Conservation (phyloP, 2,329 filamentous ascomycete genomes). For the Penicillium sp. region DNA sequence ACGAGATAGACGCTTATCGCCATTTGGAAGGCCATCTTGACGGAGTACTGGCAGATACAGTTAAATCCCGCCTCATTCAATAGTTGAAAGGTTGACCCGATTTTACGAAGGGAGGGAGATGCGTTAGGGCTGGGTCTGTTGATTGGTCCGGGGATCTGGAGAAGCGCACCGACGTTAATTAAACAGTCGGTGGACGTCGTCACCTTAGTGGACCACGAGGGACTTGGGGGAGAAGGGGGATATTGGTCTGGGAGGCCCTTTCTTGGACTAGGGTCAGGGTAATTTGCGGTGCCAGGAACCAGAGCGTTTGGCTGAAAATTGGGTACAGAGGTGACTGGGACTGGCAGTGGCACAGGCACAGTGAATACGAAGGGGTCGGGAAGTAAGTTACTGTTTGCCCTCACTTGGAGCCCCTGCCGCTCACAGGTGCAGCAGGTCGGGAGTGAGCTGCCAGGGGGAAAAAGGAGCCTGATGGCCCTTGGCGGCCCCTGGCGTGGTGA, state of each 20-base stretch:
- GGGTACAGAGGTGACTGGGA: neutral
- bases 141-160: constrained; percentile 9
- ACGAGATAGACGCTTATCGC: constrained; percentile 10
- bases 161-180: constrained; percentile 11
- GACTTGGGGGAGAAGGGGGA: neutral
- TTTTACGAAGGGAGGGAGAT: neutral
- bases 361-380: neutral
- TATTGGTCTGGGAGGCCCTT: neutral
- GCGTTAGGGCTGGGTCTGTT: neutral
- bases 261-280: neutral
- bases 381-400: neutral
- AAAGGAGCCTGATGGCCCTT: neutral
- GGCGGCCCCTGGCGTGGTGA: neutral
- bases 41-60: neutral
- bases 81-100: neutral
- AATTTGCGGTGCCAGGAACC: neutral
- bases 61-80: neutral
- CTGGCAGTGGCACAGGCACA: no score
- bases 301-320: neutral
- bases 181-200: constrained; percentile 11
- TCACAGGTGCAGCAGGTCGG: neutral
- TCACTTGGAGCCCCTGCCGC: constrained; percentile 6
- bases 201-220: constrained; percentile 10
- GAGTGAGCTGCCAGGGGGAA: constrained; percentile 9
- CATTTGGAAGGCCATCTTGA: constrained; percentile 4